A percentile compares a stretch with the other conserved stretches of the same genome.
Evolutionary conservation across 140 eudicot genomes (phyloP).

Genomic region (Oenanthe javanica): DNA sequence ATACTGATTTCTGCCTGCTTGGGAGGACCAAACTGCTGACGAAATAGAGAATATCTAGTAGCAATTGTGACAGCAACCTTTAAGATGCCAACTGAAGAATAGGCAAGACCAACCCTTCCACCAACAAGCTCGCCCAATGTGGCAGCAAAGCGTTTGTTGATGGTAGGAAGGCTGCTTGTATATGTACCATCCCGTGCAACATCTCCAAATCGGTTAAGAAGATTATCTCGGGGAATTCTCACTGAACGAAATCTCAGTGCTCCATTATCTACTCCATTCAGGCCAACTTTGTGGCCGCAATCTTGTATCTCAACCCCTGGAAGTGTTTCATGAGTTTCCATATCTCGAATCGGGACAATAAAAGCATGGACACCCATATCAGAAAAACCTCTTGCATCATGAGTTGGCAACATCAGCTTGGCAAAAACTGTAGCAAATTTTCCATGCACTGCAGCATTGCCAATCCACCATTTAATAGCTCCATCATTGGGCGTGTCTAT

Average conservation of each 20-base stretch:
- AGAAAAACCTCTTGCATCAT: conserved; percentile 50
- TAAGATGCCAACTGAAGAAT: conserved; percentile 80
- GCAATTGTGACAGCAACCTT: conserved; percentile 82
- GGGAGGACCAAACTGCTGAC: conserved; percentile 95
- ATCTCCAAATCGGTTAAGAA: conserved; percentile 86
- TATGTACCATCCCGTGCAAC: conserved; percentile 82
- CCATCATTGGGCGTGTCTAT: conserved; percentile 83
- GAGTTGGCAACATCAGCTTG: conserved; percentile 69
- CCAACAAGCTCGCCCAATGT: conserved; percentile 95
- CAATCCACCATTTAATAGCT: conserved; percentile 97
- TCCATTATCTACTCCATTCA: conserved; percentile 93
- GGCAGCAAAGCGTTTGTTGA: conserved; percentile 83
- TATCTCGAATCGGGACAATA: conserved; percentile 81
- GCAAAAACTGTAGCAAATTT: conserved; percentile 91
- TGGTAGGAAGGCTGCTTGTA: conserved; percentile 71
- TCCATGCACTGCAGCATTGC: conserved; percentile 97
- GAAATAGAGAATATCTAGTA: conserved; percentile 62
- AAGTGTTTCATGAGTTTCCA: conserved; percentile 57
- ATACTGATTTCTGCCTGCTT: conserved; percentile 74
- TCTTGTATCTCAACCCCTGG: conserved; percentile 85
- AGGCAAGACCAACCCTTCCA: conserved; percentile 92
- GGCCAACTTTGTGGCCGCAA: conserved; percentile 90
- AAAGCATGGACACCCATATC: conserved; percentile 99
- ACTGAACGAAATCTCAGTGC: conserved; percentile 72
- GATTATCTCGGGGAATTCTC: conserved; percentile 85